Evolutionary conservation across 352 stramenopile species (phyloP), one percentile per base, ranked within the genome.

Genomic region (Pythium plurisporium): DNA sequence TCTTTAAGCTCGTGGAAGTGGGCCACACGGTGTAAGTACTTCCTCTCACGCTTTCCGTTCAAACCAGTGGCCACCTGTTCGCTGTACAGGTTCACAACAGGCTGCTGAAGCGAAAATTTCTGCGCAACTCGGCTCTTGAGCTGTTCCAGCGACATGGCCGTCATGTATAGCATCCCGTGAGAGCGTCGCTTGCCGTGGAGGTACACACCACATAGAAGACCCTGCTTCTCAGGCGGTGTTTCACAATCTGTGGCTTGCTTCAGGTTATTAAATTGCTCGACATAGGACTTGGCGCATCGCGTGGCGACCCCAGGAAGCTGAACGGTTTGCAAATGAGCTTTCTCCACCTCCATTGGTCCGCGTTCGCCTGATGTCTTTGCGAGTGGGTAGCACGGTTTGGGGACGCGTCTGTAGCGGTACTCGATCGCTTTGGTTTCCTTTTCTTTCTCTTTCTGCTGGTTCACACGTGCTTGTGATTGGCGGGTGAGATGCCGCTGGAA

Each of bases 401-500:
- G 25, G 1, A 57, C 62, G 5, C 45, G 40, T 22, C 62, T 51
- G 33, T 65, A 70, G 29, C 26, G 56, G 44, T 69, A 69, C 36
- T 46, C 42, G 20, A 64, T 22, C 31, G 45, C 22, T 10, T 72
- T 65, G 20, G 68, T 34, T 17, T 70, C 45, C 19, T 57, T 30
- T 19, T 53, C 36, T 0, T 57, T 42, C 0, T 64, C 47, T 31
- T 60, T 45, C 19, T 67, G 58, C 27, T 81, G 65, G 20, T 68
- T 33, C 5, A 47, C 26, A 14, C 76, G 63, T 0, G 80, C 79
- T 23, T 72, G 67, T 3, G 65, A 64, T 65, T 91, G 77, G 2
- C 78, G 72, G 20, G 55, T 64, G 7, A 91, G 80, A 46, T 91
- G 80, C 15, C 66, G 67, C 25, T 76, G 60, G 30, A 86, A 75